These are phyloP conservation scores for Pulveroboletus sp. DNA, from an alignment of 768 basidiomycete genomes.

Conservation along the genomic window DNA sequence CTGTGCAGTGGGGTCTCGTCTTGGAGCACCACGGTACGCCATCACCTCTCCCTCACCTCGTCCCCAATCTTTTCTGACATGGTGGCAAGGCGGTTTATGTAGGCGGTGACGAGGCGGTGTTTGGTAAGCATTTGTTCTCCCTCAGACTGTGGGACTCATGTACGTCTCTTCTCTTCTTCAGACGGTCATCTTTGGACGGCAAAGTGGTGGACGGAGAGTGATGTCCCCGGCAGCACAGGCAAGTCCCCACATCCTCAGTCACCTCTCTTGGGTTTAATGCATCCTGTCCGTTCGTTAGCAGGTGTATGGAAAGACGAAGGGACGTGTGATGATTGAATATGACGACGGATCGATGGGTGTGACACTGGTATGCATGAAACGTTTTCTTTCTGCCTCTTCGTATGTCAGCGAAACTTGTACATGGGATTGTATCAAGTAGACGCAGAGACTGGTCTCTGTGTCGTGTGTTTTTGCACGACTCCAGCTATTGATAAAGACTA, in stretches of 20 bases:
- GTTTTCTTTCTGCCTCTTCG: too few relatives aligned
- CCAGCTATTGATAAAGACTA: too few relatives aligned
- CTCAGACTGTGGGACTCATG: background rate
- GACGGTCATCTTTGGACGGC: slow-evolving; percentile 51
- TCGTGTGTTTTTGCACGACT: too few relatives aligned
- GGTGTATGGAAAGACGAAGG: slow-evolving; percentile 37
- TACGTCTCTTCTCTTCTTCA: slow-evolving; percentile 1
- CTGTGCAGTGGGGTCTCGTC: slow-evolving; percentile 41
- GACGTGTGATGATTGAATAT: slow-evolving; percentile 20
- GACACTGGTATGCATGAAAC: too few relatives aligned
- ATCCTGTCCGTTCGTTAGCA: slow-evolving; percentile 1
- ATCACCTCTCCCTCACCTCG: slow-evolving; percentile 19
- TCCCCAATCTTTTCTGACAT: background rate
- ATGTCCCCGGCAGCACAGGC: slow-evolving; percentile 31
- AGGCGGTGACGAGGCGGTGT: slow-evolving; percentile 40
- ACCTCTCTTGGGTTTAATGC: too few relatives aligned
- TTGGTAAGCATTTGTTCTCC: slow-evolving; percentile 29
- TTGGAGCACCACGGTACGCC: slow-evolving; percentile 38
- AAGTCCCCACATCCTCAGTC: background rate
- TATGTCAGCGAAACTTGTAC: too few relatives aligned
- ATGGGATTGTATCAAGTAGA: too few relatives aligned
- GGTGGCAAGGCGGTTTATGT: slow-evolving; percentile 26
- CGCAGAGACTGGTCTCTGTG: too few relatives aligned
- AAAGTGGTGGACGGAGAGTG: slow-evolving; percentile 48
- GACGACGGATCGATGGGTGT: too few relatives aligned